These are phyloP conservation scores for Papiliotrema flavescens DNA, from an alignment of 1,284 basidiomycete species.

Conservation along the genomic window DNA sequence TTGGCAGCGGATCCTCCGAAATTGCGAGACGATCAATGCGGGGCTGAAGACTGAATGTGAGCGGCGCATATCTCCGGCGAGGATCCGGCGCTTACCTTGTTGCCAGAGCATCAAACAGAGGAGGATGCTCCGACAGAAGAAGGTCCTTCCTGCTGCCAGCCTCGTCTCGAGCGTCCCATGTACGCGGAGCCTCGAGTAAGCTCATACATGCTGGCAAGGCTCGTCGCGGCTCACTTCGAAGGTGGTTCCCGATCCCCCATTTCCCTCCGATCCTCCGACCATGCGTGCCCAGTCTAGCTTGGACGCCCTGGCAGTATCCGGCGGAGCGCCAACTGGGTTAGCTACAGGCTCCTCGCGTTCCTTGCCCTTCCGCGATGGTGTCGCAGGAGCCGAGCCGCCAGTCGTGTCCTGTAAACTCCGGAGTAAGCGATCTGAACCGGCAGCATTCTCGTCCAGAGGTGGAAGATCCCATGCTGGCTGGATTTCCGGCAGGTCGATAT, in stretches of 20 bases:
- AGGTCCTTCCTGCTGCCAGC: too few relatives aligned
- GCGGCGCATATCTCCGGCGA: too few relatives aligned
- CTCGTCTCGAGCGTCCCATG: neutral
- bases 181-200: neutral
- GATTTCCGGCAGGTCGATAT: neutral
- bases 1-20: too few relatives aligned
- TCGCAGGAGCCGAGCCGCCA: neutral
- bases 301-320: too few relatives aligned
- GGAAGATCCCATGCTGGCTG: constrained; percentile 19
- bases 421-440: constrained; percentile 24
- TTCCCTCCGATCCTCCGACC: too few relatives aligned
- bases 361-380: constrained; percentile 2
- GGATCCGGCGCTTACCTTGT: neutral
- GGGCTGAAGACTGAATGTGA: too few relatives aligned
- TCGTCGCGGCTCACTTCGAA: neutral
- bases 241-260: neutral
- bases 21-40: neutral
- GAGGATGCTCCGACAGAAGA: neutral
- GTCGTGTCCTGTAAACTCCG: constrained; percentile 3
- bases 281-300: too few relatives aligned
- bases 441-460: constrained; percentile 24
- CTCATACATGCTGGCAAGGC: neutral
- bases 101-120: neutral
- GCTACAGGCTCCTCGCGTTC: neutral
- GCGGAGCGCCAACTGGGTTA: too few relatives aligned